Base-by-base conservation (phyloP, 2,329 filamentous ascomycete species). In the Penicillium sp. region DNA sequence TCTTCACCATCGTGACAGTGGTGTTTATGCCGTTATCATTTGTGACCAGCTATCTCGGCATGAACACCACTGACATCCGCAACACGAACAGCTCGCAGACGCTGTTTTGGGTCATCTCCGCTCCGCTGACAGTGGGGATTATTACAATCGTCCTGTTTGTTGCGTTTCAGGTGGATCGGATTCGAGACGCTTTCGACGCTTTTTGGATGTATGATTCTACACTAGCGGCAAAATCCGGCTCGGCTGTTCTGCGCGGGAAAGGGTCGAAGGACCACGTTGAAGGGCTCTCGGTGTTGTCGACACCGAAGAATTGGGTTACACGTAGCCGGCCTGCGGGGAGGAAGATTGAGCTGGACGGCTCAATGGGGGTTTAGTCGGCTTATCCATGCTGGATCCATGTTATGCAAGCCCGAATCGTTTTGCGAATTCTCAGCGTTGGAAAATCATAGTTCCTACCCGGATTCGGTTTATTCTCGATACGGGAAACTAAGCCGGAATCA, bases 1-100 rank as follows among this genome's bases (percentile, higher is more conserved):
- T 72, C 2, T 73, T 74, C 49, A 72, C 72, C 0, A 63, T 72
- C 23, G 67, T 73, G 9, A 68, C 72, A 0, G 59, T 69, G 6
- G 62, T 72, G 5, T 73, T 73, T 52, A 51, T 73, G 38, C 71
- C 72, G 2, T 31, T 31, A 31, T 31, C 29, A 31, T 31, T 31
- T 31, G 29, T 31, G 10, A 31, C 29, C 12, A 31, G 29, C 29
- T 31, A 31, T 31, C 4, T 31, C 29, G 29, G 29, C 29, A 31
- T 73, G 72, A 71, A 70, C 29, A 62, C 62, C 0, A 49, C 33
- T 2, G 69, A 69, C 51, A 70, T 73, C 12, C 61, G 67, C 4
- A 55, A 70, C 15, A 67, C 60, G 42, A 31, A 36, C 2, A 47
- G 44, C 6, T 43, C 49, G 0, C 65, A 70, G 59, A 44, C 43